A percentile compares a stretch with the other conserved stretches of the same genome.
Conservation (phyloP, 352 stramenopile genomes). For the Globisporangium barbulae region DNA sequence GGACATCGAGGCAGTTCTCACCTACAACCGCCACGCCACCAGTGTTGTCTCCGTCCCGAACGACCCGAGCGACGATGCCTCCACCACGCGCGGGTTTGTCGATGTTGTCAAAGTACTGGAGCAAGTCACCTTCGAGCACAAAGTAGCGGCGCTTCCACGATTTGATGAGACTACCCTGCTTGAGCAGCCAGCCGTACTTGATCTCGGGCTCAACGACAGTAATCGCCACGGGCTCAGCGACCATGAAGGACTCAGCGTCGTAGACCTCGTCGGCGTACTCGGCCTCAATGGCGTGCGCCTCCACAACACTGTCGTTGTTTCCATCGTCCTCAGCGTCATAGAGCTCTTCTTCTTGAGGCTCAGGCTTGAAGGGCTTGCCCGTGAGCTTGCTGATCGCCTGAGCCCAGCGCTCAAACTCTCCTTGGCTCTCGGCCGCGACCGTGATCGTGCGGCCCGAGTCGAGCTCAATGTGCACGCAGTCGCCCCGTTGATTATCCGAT, state of each 20-base stretch:
- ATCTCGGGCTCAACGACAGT: slow-evolving; percentile 4
- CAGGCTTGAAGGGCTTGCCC: slow-evolving; percentile 21
- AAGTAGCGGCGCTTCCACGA: slow-evolving; percentile 77
- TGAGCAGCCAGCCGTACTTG: slow-evolving; percentile 64
- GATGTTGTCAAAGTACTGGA: slow-evolving; percentile 54
- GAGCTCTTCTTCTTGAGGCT: not conserved
- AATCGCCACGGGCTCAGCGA: not conserved
- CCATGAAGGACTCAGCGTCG: not conserved
- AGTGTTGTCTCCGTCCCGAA: slow-evolving; percentile 17
- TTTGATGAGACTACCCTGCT: slow-evolving; percentile 38
- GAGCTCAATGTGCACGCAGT: slow-evolving; percentile 48
- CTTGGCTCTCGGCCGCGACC: slow-evolving; percentile 39
- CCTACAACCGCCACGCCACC: slow-evolving; percentile 15
- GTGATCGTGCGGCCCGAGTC: slow-evolving; percentile 47
- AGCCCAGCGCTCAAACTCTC: slow-evolving; percentile 56
- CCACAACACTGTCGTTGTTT: not conserved
- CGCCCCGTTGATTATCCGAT: slow-evolving; percentile 17
- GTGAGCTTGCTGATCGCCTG: slow-evolving; percentile 39
- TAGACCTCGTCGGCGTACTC: not conserved
- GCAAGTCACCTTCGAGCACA: slow-evolving; percentile 40
- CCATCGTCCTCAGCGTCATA: slow-evolving; percentile 4
- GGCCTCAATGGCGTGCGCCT: not conserved
- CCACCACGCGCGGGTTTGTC: slow-evolving; percentile 33
- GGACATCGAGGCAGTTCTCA: slow-evolving; percentile 32
- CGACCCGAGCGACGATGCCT: slow-evolving; percentile 49